Evolutionary conservation across 331 rosid genomes (phyloP).

Genomic region (Prunus yedoensis): DNA sequence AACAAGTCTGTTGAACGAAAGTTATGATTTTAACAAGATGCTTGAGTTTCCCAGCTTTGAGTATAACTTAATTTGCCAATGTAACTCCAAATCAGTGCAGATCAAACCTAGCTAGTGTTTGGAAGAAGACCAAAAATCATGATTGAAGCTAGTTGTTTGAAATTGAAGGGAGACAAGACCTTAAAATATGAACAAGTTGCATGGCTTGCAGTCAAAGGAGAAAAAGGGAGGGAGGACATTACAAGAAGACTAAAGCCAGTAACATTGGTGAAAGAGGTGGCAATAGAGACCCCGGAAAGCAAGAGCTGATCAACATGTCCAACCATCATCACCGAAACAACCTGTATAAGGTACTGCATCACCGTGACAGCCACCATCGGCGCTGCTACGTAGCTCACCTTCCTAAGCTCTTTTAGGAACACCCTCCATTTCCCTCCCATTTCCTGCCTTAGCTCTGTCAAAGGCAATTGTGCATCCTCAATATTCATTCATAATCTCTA

Average conservation of each 20-base stretch:
- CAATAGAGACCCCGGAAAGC: conserved; percentile 47
- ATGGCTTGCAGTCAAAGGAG: not conserved
- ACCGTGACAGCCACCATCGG: not conserved
- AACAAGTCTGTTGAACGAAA: not conserved
- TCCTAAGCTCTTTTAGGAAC: conserved; percentile 16
- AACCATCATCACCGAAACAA: conserved; percentile 34
- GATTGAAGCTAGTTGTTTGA: not conserved
- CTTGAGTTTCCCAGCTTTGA: not conserved
- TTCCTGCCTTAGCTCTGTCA: not conserved
- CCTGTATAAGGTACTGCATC: conserved; percentile 28
- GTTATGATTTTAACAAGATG: not conserved
- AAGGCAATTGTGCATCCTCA: not conserved
- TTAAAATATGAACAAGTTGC: not conserved
- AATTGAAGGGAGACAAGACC: not conserved
- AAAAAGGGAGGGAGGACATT: not conserved
- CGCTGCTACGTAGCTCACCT: not conserved
- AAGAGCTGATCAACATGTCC: conserved; percentile 51
- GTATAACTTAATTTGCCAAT: not conserved
- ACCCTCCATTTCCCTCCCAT: conserved; percentile 6
- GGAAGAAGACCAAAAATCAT: not conserved
- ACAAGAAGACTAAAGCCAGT: conserved; percentile 61
- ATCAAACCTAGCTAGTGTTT: not conserved
- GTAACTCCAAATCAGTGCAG: not conserved
- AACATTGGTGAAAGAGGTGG: conserved; percentile 41
- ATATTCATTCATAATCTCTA: not conserved